Conservation (phyloP, 2,329 filamentous ascomycete genomes). For the Arachnomyces sp. region DNA sequence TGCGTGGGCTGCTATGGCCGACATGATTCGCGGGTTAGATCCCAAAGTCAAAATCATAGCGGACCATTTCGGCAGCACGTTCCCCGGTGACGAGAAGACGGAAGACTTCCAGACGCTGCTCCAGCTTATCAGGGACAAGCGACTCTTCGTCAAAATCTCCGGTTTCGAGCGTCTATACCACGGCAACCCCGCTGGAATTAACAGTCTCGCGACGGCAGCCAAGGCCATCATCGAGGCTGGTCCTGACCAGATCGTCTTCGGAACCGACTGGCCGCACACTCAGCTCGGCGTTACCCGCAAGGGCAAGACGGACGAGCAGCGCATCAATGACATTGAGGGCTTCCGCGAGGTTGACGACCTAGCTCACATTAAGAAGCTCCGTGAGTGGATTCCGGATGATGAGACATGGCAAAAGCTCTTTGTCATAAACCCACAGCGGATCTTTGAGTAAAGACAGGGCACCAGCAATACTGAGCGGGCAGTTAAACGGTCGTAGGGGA, state of each 20-base stretch:
- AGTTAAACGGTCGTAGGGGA: no score
- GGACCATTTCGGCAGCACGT: constrained; percentile 17
- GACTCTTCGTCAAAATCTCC: constrained; percentile 17
- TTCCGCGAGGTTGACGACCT: constrained; percentile 15
- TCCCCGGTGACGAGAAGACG: constrained; percentile 15
- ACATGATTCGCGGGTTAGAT: constrained; percentile 15
- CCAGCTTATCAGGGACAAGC: constrained; percentile 14
- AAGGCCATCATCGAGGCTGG: constrained; percentile 14
- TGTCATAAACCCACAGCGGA: constrained; percentile 14
- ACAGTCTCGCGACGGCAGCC: constrained; percentile 11
- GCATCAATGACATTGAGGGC: constrained; percentile 14
- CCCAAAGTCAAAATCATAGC: constrained; percentile 17
- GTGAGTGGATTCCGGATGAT: constrained; percentile 16
- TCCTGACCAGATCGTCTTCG: constrained; percentile 16
- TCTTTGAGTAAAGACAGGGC: constrained; percentile 10
- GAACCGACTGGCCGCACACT: constrained; percentile 18
- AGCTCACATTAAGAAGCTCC: constrained; percentile 13
- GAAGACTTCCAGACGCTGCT: constrained; percentile 15
- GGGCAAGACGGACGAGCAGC: constrained; percentile 15
- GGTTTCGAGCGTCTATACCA: constrained; percentile 19
- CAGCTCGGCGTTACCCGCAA: constrained; percentile 14
- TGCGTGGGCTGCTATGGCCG: constrained; percentile 16
- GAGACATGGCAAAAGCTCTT: constrained; percentile 15
- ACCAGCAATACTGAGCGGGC: no score
- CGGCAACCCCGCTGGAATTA: constrained; percentile 12